Conservation (phyloP, 805 yeast genomes). For the Phaffomyces antillensis region DNA sequence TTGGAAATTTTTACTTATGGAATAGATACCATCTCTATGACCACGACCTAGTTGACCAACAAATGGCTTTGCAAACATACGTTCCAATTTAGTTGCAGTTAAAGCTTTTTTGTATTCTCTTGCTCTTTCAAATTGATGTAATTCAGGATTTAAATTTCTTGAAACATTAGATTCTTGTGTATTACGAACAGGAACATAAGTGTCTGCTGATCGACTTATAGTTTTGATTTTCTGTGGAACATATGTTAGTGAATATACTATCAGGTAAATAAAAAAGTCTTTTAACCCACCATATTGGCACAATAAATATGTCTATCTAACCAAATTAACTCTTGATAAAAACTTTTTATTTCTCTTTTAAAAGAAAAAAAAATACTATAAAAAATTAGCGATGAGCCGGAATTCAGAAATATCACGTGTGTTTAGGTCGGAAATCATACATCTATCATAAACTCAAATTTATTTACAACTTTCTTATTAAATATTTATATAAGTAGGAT, state of each 20-base stretch:
- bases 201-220: constrained; percentile 66
- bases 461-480: not conserved
- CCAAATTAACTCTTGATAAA: not conserved
- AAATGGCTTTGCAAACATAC: constrained; percentile 97
- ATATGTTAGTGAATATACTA: not conserved
- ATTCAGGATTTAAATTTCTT: constrained; percentile 84
- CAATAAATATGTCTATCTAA: not conserved
- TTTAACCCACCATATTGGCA: not conserved
- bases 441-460: not conserved
- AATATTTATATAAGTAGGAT: not conserved
- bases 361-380: not conserved
- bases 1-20: constrained; percentile 71
- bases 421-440: not conserved
- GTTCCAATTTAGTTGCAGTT: constrained; percentile 89
- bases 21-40: constrained; percentile 90
- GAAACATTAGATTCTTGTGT: constrained; percentile 84
- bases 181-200: constrained; percentile 86
- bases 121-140: constrained; percentile 96
- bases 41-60: constrained; percentile 93
- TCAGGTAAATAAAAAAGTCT: not conserved
- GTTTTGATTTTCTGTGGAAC: constrained; percentile 21
- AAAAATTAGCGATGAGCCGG: constrained; percentile 8
- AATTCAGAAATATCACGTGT: not conserved
- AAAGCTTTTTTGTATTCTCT: constrained; percentile 92
- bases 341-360: too few relatives aligned